phyloP scores from a whole-genome alignment of 2,329 filamentous ascomycete genomes.

The Nigrospora sphaerica region DNA sequence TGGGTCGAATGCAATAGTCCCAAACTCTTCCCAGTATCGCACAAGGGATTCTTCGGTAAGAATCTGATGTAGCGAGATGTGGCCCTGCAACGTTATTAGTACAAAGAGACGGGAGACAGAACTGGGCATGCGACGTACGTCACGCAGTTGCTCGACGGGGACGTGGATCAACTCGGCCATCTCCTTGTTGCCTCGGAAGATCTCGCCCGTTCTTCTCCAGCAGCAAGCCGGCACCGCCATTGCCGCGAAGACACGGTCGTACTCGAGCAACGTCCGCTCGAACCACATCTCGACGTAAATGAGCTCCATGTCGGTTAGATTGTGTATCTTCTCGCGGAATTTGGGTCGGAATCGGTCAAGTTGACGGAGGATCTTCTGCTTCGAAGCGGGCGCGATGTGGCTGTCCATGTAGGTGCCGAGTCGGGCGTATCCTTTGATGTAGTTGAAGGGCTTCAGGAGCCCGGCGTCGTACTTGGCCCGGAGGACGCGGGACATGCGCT shows the following conservation, averaged over 20 bases:
- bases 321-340: constrained; percentile 91
- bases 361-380: constrained; percentile 86
- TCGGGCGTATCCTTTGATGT: constrained; percentile 90
- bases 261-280: constrained; percentile 91
- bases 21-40: constrained; percentile 98
- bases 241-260: constrained; percentile 95
- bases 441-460: constrained; percentile 93
- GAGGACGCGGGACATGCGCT: constrained; percentile 90
- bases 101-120: neutral
- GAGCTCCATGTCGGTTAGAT: constrained; percentile 86
- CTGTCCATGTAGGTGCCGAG: constrained; percentile 88
- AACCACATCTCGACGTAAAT: constrained; percentile 99
- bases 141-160: constrained; percentile 81
- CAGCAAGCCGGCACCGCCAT: constrained; percentile 98
- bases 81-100: constrained; percentile 55
- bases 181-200: constrained; percentile 95
- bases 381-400: constrained; percentile 73
- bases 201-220: constrained; percentile 94
- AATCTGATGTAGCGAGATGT: constrained; percentile 91
- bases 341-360: constrained; percentile 91
- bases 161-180: constrained; percentile 97
- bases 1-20: constrained; percentile 91
- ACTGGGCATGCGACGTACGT: constrained; percentile 52
- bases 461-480: constrained; percentile 96
- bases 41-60: constrained; percentile 92